Conservation (phyloP, 1,139 yeast species). For the Tardiomyces digboiensis region DNA sequence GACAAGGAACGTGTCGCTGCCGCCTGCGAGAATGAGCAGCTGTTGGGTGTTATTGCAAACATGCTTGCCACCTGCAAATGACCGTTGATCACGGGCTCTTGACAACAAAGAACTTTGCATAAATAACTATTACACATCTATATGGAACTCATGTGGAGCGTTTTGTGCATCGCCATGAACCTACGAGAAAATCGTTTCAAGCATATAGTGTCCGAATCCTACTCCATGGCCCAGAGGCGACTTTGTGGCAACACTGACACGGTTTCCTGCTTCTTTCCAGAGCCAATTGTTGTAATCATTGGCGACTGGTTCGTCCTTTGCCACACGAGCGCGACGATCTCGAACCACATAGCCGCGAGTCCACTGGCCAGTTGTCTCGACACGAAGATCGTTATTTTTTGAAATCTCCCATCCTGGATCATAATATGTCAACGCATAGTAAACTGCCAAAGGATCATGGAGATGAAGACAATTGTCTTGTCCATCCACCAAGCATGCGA, state of each 20-base stretch:
- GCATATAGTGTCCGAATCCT: conserved; percentile 7
- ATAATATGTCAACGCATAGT: conserved; percentile 18
- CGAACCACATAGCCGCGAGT: conserved; percentile 28
- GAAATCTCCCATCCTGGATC: conserved; percentile 21
- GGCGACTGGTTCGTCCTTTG: conserved; percentile 5
- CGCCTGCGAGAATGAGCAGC: conserved; percentile 95
- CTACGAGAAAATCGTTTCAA: conserved; percentile 3
- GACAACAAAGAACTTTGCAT: no score
- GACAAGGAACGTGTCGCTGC: conserved; percentile 98
- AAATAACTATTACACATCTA: no score
- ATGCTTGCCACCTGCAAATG: conserved; percentile 76
- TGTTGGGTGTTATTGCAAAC: conserved; percentile 76
- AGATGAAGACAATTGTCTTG: conserved; percentile 19
- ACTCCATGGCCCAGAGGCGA: conserved; percentile 9
- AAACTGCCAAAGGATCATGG: conserved; percentile 35
- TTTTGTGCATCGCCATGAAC: no score
- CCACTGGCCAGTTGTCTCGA: conserved; percentile 31
- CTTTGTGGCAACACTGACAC: conserved; percentile 10
- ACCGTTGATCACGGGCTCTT: no score
- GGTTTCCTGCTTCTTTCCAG: conserved; percentile 13
- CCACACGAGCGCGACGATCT: conserved; percentile 26
- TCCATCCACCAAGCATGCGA: conserved; percentile 4
- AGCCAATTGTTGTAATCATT: conserved; percentile 16
- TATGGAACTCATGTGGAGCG: no score
- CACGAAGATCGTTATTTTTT: conserved; percentile 25